Conservation (phyloP, 345 rosid genomes). For the Brassica rapa region DNA sequence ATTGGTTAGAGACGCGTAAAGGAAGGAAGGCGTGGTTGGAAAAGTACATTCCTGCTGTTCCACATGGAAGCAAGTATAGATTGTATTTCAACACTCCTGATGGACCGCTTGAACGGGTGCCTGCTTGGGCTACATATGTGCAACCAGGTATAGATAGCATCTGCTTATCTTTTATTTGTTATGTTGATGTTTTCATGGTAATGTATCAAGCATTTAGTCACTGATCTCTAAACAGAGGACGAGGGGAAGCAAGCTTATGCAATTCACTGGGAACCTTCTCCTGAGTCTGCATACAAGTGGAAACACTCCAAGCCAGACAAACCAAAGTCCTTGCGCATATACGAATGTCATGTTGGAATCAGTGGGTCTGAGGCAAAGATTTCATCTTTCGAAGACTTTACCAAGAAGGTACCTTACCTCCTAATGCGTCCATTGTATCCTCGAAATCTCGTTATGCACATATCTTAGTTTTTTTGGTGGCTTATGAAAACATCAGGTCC, state of each 20-base stretch:
- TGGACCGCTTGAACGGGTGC: conserved; percentile 88
- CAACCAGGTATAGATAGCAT: conserved; percentile 66
- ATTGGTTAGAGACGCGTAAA: conserved; percentile 94
- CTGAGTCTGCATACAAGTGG: conserved; percentile 80
- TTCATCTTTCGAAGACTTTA: conserved; percentile 78
- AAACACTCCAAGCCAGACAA: conserved; percentile 55
- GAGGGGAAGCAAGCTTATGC: conserved; percentile 82
- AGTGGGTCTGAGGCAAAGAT: conserved; percentile 86
- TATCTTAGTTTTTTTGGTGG: conserved; percentile 18
- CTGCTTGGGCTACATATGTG: conserved; percentile 97
- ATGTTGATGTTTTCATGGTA: not conserved
- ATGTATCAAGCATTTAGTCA: not conserved
- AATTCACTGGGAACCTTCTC: conserved; percentile 96
- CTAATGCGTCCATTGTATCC: not conserved
- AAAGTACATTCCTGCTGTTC: conserved; percentile 78
- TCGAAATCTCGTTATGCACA: conserved; percentile 3
- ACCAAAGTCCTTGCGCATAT: conserved; percentile 86
- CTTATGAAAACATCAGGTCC: conserved; percentile 57
- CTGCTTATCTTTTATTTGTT: conserved; percentile 2
- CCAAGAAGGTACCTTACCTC: conserved; percentile 50
- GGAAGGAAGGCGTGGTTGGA: conserved; percentile 93
- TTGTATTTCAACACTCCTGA: conserved; percentile 85
- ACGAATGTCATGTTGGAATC: conserved; percentile 95
- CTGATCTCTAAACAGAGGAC: conserved; percentile 45
- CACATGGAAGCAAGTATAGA: conserved; percentile 95